Evolutionary conservation across 306 rosid species (phyloP).

Genomic region (Castanospermum australe): DNA sequence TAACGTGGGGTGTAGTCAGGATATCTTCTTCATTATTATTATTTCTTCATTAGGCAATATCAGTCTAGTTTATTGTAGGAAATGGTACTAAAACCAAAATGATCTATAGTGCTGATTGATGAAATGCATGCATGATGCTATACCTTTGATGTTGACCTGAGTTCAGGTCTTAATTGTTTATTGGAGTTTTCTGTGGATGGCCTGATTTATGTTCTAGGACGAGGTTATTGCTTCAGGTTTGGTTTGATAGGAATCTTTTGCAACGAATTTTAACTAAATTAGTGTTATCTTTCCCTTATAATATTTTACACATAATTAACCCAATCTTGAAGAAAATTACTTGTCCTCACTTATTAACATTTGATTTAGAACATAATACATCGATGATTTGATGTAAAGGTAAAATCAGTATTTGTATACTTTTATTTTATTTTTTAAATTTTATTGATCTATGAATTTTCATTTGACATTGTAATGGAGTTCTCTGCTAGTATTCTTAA

Average conservation of each 20-base stretch:
- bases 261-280: neutral
- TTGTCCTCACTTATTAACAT: neutral
- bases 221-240: constrained; percentile 7
- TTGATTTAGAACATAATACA: too few species aligned
- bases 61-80: neutral
- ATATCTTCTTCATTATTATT: neutral
- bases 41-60: neutral
- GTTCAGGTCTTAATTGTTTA: neutral
- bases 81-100: neutral
- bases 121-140: neutral
- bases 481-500: neutral
- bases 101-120: neutral
- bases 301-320: neutral
- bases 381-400: too few species aligned
- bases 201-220: neutral
- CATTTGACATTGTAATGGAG: neutral
- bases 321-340: neutral
- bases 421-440: neutral
- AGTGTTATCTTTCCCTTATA: neutral
- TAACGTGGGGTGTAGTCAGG: neutral
- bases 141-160: neutral
- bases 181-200: neutral
- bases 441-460: neutral
- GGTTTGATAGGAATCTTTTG: neutral
- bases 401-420: neutral